phyloP scores from a whole-genome alignment of 2,329 filamentous ascomycete genomes.

The Thielaviopsis populi region DNA sequence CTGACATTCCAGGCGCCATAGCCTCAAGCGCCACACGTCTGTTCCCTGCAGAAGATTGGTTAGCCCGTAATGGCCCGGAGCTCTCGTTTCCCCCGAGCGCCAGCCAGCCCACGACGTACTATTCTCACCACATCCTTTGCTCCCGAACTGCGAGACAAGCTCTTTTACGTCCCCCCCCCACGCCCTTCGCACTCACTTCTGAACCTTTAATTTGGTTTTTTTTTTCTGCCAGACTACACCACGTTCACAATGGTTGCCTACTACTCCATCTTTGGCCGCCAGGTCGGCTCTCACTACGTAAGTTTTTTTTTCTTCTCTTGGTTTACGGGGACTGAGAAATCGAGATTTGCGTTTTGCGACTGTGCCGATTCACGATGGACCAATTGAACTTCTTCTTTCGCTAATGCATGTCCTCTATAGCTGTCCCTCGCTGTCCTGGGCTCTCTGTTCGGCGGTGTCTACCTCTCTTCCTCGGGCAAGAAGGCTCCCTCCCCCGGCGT shows the following conservation, averaged over 20 bases:
- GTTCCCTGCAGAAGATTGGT: neutral
- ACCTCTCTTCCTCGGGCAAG: slow-evolving; percentile 31
- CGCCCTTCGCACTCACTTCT: neutral
- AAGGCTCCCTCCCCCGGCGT: slow-evolving; percentile 30
- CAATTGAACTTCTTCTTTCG: slow-evolving; percentile 16
- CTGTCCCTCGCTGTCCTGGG: slow-evolving; percentile 43
- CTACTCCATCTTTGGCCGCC: slow-evolving; percentile 43
- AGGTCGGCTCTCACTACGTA: slow-evolving; percentile 48
- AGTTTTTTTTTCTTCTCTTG: slow-evolving; percentile 22
- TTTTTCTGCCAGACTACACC: neutral
- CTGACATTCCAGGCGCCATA: slow-evolving; percentile 12
- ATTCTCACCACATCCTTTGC: slow-evolving; percentile 1
- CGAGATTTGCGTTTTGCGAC: neutral
- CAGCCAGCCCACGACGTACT: neutral
- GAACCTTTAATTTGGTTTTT: neutral
- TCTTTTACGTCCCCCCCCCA: slow-evolving; percentile 1
- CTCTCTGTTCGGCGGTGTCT: slow-evolving; percentile 35
- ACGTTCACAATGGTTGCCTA: slow-evolving; percentile 17
- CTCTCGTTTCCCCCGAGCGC: neutral
- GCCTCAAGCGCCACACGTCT: neutral
- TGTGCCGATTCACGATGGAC: neutral
- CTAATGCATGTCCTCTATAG: slow-evolving; percentile 20
- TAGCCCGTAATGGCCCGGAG: slow-evolving; percentile 11
- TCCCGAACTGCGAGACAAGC: slow-evolving; percentile 5
- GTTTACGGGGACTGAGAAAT: neutral